These are phyloP conservation scores for Sporothrix pseudoabietina DNA, from an alignment of 2,329 filamentous ascomycete species.

Conservation along the genomic window DNA sequence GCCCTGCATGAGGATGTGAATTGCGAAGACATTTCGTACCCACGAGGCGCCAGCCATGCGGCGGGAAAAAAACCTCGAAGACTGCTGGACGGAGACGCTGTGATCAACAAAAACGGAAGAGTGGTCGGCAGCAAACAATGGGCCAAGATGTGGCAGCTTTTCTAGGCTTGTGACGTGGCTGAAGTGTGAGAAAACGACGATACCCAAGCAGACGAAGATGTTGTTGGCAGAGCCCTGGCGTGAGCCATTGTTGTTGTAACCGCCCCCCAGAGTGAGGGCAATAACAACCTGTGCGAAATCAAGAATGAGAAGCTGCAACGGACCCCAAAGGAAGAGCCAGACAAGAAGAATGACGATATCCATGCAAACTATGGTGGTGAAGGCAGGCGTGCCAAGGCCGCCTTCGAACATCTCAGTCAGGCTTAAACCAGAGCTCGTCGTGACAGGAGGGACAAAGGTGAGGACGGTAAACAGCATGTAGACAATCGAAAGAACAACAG, in stretches of 20 bases:
- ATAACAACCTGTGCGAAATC: conserved; percentile 93
- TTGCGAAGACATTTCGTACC: conserved; percentile 68
- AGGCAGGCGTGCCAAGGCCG: conserved; percentile 79
- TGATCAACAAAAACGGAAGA: conserved; percentile 46
- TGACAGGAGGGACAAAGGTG: conserved; percentile 85
- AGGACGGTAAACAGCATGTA: conserved; percentile 91
- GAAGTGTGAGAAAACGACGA: conserved; percentile 62
- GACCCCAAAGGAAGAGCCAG: conserved; percentile 86
- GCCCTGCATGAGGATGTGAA: conserved; percentile 75
- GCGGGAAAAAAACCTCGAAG: conserved; percentile 52
- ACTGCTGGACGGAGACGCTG: conserved; percentile 53
- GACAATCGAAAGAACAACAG: conserved; percentile 82
- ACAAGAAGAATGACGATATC: conserved; percentile 80
- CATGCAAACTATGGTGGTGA: conserved; percentile 81
- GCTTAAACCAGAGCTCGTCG: conserved; percentile 75
- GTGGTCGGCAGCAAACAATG: conserved; percentile 39
- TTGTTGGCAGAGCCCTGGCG: conserved; percentile 70
- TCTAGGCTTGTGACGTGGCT: conserved; percentile 48
- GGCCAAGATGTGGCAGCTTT: conserved; percentile 49
- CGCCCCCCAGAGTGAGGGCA: conserved; percentile 84
- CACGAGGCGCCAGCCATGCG: conserved; percentile 64
- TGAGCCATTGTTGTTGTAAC: conserved; percentile 55
- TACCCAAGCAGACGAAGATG: conserved; percentile 69
- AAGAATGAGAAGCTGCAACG: conserved; percentile 82
- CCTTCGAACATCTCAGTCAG: conserved; percentile 91